Conservation (phyloP, 768 basidiomycete genomes). For the Kwoniella sp. region DNA sequence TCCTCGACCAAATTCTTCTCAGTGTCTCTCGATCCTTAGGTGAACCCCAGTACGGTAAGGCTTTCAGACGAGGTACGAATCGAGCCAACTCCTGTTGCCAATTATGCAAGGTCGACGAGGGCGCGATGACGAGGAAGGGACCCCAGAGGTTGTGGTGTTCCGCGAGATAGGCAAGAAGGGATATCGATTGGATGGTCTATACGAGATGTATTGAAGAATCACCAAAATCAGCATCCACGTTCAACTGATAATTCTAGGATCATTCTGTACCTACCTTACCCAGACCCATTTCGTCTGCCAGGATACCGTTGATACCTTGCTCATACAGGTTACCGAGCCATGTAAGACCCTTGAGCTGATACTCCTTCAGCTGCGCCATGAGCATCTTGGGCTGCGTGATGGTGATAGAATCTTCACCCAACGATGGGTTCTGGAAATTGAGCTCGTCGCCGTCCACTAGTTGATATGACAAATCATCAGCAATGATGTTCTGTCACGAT, state of each 20-base stretch:
- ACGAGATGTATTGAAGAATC: too few species aligned
- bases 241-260: not conserved
- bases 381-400: slow-evolving; percentile 93
- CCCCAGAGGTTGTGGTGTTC: slow-evolving; percentile 99
- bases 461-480: not conserved
- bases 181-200: slow-evolving; percentile 92
- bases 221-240: not conserved
- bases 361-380: slow-evolving; percentile 95
- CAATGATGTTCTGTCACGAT: not conserved
- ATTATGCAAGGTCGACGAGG: slow-evolving; percentile 94
- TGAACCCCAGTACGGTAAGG: slow-evolving; percentile 97
- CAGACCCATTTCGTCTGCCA: slow-evolving; percentile 97
- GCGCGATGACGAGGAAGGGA: slow-evolving; percentile 96
- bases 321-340: slow-evolving; percentile 98
- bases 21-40: slow-evolving; percentile 92
- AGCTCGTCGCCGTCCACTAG: slow-evolving; percentile 70
- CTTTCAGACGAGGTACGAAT: slow-evolving; percentile 90
- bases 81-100: slow-evolving; percentile 99
- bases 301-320: slow-evolving; percentile 98
- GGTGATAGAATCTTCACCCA: slow-evolving; percentile 77
- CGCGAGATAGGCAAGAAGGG: slow-evolving; percentile 89
- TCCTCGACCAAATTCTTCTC: slow-evolving; percentile 97
- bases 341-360: slow-evolving; percentile 95
- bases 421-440: slow-evolving; percentile 98
- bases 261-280: slow-evolving; percentile 50